These are phyloP conservation scores for Amphibolis antarctica DNA, from an alignment of 106 monocot species.

Conservation along the genomic window DNA sequence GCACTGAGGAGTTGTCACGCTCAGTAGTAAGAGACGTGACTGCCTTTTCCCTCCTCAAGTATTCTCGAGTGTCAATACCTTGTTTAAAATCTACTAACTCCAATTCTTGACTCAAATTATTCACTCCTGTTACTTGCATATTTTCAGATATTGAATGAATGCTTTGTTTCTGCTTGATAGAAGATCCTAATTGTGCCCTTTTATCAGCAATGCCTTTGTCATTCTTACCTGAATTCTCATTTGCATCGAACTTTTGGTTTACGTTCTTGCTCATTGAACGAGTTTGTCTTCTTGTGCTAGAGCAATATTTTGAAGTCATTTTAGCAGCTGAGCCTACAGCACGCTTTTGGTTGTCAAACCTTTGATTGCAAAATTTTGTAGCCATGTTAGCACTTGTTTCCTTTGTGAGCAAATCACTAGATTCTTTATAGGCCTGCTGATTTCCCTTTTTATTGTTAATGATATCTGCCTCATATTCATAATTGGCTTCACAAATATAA, in stretches of 20 bases:
- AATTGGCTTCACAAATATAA: background rate
- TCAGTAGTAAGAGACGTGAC: no score
- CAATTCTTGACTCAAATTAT: no score
- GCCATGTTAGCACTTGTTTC: background rate
- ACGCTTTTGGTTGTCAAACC: background rate
- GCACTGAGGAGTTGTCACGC: no score
- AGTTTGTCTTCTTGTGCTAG: conserved; percentile 8
- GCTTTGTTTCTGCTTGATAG: background rate
- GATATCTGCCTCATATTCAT: background rate
- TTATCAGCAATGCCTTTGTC: background rate
- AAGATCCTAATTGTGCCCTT: background rate
- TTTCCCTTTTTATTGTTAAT: background rate
- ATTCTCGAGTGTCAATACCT: no score
- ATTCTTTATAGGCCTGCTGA: background rate
- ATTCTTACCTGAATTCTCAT: background rate
- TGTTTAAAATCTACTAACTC: no score
- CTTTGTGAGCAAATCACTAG: background rate
- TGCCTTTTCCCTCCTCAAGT: no score
- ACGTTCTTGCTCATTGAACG: conserved; percentile 13
- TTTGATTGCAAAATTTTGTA: background rate
- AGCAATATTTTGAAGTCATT: background rate
- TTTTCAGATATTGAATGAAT: background rate
- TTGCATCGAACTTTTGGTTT: conserved; percentile 1
- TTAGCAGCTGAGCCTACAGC: background rate
- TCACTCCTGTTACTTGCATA: no score